Conservation (phyloP, 2,329 filamentous ascomycete species). For the Claviceps africana region DNA sequence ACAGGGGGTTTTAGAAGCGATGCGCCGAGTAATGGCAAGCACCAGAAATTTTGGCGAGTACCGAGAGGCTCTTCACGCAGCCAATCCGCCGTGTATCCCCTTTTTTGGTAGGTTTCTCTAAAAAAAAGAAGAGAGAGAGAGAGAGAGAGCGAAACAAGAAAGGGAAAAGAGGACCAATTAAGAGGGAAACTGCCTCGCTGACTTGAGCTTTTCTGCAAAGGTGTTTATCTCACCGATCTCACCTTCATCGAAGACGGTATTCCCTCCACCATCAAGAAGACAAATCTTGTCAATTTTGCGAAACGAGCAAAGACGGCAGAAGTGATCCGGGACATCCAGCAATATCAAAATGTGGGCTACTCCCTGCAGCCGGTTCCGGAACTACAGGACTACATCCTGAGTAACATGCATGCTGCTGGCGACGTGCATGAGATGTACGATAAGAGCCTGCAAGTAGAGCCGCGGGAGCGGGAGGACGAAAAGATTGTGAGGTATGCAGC, state of each 20-base stretch:
- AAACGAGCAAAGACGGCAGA: constrained; percentile 97
- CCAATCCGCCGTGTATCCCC: constrained; percentile 92
- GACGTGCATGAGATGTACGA: constrained; percentile 99
- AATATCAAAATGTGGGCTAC: constrained; percentile 97
- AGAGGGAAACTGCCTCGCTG: not conserved
- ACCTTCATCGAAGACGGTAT: constrained; percentile 99
- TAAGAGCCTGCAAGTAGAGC: constrained; percentile 84
- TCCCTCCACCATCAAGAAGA: constrained; percentile 89
- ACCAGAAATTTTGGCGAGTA: constrained; percentile 98
- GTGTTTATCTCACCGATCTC: constrained; percentile 90
- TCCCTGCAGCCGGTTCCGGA: constrained; percentile 78
- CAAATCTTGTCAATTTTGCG: constrained; percentile 94
- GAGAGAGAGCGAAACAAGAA: not conserved
- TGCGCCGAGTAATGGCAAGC: constrained; percentile 90
- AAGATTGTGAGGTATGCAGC: constrained; percentile 88
- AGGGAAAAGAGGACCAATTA: not conserved
- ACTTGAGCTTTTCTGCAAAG: constrained; percentile 16
- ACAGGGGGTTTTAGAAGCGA: constrained; percentile 65
- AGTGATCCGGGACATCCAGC: constrained; percentile 95
- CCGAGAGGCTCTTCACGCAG: constrained; percentile 77
- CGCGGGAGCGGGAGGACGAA: constrained; percentile 92
- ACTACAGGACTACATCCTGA: constrained; percentile 90
- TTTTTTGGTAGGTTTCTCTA: constrained; percentile 63
- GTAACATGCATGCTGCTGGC: constrained; percentile 87
- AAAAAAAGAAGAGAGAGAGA: not conserved